Evolutionary conservation across 2,329 filamentous ascomycete genomes (phyloP).

Genomic region (Davidsoniella virescens): DNA sequence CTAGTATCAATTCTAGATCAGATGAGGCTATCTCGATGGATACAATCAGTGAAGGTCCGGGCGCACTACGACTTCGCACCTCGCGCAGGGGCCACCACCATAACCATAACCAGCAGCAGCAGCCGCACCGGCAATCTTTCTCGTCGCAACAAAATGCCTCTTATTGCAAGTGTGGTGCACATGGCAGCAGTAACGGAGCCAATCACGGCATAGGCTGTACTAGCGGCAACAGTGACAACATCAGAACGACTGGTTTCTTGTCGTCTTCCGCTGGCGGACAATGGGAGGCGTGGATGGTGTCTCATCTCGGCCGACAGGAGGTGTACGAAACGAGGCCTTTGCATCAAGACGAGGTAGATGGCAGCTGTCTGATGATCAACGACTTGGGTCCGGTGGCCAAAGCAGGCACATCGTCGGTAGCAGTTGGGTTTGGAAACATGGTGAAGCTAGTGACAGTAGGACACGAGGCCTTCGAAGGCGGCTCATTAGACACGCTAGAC

Average conservation of each 20-base stretch:
- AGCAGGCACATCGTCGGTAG: conserved; percentile 48
- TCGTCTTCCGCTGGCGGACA: conserved; percentile 1
- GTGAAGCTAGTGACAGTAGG: conserved; percentile 56
- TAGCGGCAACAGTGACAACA: conserved; percentile 13
- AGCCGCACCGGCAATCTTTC: background rate
- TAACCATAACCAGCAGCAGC: background rate
- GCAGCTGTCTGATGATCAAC: conserved; percentile 45
- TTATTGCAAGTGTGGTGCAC: background rate
- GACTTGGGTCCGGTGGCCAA: conserved; percentile 47
- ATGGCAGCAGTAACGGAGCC: no score
- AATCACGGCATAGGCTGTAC: no score
- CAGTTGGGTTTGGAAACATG: conserved; percentile 54
- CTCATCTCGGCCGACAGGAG: conserved; percentile 27
- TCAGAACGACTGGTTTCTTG: conserved; percentile 19
- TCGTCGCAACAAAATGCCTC: background rate
- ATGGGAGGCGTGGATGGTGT: conserved; percentile 41
- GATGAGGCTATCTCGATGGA: background rate
- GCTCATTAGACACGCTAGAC: conserved; percentile 18
- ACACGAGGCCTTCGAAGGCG: conserved; percentile 42
- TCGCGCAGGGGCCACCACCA: conserved; percentile 13
- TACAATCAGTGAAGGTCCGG: background rate
- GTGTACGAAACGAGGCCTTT: conserved; percentile 31
- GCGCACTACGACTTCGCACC: conserved; percentile 12
- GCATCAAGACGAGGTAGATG: conserved; percentile 24
- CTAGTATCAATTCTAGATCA: background rate